Base-by-base conservation (phyloP, 768 basidiomycete genomes). In the Sporobolomyces pararoseus region DNA sequence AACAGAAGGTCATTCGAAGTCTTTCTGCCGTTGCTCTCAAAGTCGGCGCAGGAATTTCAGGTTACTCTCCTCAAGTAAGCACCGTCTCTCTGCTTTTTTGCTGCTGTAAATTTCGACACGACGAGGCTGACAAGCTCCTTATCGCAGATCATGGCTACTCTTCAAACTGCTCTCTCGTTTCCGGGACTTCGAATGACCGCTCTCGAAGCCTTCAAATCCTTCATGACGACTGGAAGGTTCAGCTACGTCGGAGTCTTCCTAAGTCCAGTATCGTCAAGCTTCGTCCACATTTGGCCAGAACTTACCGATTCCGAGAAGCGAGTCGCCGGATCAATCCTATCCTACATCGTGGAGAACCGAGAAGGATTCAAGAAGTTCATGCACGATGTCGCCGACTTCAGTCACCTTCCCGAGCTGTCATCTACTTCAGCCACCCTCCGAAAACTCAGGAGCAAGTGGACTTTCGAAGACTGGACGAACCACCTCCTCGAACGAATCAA, bases 91-190 rank as follows among this genome's bases (percentile, higher is more conserved):
- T n/a, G n/a, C n/a, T n/a, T n/a, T 4, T 21, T 0, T 27, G 4
- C 39, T 17, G 39, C 39, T 42, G 39, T 42, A 42, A n/a, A 13
- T 34, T 17, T 59, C 23, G 37, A 42, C 54, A 17, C 9, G 39
- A 17, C 10, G 3, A 16, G 1, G 7, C 46, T 39, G 16, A 35
- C n/a, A 14, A 17, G 4, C 23, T 23, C 27, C 13, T 25, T 46
- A 29, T 46, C 74, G n/a, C n/a, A 99, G 95, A 88, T 97, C 74
- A 92, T 98, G 89, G 92, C 95, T 0, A 92, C 89, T 23, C 84
- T 99, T 46, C 95, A 98, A 80, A 91, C 89, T 9, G 89, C 88
- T 81, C 83, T 96, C n/a, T 79, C 82, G 39, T 83, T 90, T 16
- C 84, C 84, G 0, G 88, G 88, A 68, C 83, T 99, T 10, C 85